These are phyloP conservation scores for Tylopilus felleus DNA, from an alignment of 768 basidiomycete genomes.

Conservation along the genomic window DNA sequence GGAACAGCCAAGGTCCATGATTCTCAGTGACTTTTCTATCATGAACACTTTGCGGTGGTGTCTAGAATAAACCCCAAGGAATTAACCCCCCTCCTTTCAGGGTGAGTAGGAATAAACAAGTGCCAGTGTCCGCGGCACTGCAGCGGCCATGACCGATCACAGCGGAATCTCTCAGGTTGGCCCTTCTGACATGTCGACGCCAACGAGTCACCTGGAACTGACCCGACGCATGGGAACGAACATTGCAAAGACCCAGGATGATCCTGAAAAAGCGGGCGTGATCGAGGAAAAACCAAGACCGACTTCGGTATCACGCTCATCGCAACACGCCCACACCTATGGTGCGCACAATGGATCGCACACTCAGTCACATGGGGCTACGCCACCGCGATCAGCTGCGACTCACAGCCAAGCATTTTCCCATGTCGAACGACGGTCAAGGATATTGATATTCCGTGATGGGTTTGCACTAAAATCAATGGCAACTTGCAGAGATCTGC, in stretches of 20 bases:
- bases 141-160: neutral
- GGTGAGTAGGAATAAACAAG: neutral
- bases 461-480: neutral
- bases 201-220: neutral
- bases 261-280: neutral
- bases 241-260: neutral
- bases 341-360: neutral
- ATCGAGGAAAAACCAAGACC: neutral
- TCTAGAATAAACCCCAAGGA: neutral
- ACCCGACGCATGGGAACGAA: neutral
- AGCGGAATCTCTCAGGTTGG: neutral
- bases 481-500: neutral
- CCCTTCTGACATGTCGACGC: neutral
- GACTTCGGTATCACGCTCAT: neutral
- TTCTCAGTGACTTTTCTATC: neutral
- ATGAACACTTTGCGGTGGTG: neutral
- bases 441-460: neutral
- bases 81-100: neutral
- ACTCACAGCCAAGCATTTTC: neutral
- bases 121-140: neutral
- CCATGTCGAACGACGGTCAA: neutral
- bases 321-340: neutral
- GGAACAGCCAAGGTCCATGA: neutral
- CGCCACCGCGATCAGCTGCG: neutral
- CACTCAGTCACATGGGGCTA: neutral